A percentile compares a stretch with the other conserved stretches of the same genome.
Evolutionary conservation across 2,329 filamentous ascomycete genomes (phyloP).

Genomic region (Ophiostoma australiae): DNA sequence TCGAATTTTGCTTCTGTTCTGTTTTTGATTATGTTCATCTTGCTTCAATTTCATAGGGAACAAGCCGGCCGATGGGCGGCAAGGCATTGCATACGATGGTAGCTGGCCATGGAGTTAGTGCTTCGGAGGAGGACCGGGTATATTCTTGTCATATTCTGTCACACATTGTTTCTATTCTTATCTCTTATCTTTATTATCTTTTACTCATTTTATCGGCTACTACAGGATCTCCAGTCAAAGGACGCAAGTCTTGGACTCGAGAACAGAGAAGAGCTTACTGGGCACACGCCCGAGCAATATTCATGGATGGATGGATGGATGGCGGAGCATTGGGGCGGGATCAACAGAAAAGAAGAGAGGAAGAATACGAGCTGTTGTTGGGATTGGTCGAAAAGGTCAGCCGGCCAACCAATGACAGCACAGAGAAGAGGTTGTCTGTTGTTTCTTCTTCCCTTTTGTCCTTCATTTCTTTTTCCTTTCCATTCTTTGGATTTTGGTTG

Average conservation of each 20-base stretch:
- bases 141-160: background rate
- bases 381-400: background rate
- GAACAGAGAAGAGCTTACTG: slow-evolving; percentile 4
- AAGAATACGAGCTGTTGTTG: background rate
- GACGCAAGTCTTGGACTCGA: background rate
- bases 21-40: background rate
- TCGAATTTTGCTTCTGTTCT: slow-evolving; percentile 16
- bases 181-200: background rate
- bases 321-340: background rate
- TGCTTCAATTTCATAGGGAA: background rate
- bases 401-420: background rate
- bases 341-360: background rate
- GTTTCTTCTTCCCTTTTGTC: background rate
- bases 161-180: background rate
- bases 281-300: slow-evolving; percentile 10
- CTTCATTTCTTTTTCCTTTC: background rate
- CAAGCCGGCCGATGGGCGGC: background rate
- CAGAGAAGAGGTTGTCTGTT: background rate
- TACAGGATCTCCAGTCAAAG: background rate
- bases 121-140: background rate
- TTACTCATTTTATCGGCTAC: background rate
- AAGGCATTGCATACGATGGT: background rate
- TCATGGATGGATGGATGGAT: background rate
- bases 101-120: slow-evolving; percentile 2
- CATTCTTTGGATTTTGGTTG: slow-evolving; percentile 8